Evolutionary conservation across 2,329 filamentous ascomycete species (phyloP).

Genomic region (Ascochyta viciae-villosae): DNA sequence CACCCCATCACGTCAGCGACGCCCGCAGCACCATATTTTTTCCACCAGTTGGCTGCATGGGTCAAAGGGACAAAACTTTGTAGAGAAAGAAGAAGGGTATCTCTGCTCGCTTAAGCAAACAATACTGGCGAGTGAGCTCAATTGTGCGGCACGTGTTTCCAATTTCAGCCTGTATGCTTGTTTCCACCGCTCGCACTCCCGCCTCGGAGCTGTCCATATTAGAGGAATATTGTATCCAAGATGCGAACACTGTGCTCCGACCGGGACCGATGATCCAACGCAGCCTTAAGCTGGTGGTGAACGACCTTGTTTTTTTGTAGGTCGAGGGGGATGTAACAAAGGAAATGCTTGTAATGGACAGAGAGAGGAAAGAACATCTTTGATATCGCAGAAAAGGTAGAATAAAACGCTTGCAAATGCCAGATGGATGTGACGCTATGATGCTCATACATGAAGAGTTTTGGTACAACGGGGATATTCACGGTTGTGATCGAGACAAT

Average conservation of each 20-base stretch:
- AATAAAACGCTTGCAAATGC: conserved; percentile 49
- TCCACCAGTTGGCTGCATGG: conserved; percentile 22
- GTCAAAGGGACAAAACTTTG: conserved; percentile 9
- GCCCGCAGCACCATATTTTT: conserved; percentile 26
- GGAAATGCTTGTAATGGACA: conserved; percentile 44
- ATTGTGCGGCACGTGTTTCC: conserved; percentile 39
- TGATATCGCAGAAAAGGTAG: conserved; percentile 42
- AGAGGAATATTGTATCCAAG: conserved; percentile 34
- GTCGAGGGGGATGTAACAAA: conserved; percentile 41
- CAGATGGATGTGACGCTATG: conserved; percentile 48
- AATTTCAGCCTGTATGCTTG: conserved; percentile 46
- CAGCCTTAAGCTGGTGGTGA: conserved; percentile 15
- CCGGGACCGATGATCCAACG: conserved; percentile 24
- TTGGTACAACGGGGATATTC: conserved; percentile 46
- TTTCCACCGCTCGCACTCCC: conserved; percentile 32
- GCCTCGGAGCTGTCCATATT: conserved; percentile 40
- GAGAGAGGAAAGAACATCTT: conserved; percentile 36
- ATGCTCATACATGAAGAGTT: conserved; percentile 48
- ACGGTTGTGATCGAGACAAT: conserved; percentile 19
- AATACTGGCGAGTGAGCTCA: conserved; percentile 44
- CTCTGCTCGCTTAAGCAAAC: conserved; percentile 46
- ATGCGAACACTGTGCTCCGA: conserved; percentile 26
- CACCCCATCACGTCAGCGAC: conserved; percentile 17
- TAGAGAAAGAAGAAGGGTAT: conserved; percentile 42
- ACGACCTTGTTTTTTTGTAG: conserved; percentile 33